Evolutionary conservation across 306 rosid species (phyloP).

Genomic region (Abrus precatorius): DNA sequence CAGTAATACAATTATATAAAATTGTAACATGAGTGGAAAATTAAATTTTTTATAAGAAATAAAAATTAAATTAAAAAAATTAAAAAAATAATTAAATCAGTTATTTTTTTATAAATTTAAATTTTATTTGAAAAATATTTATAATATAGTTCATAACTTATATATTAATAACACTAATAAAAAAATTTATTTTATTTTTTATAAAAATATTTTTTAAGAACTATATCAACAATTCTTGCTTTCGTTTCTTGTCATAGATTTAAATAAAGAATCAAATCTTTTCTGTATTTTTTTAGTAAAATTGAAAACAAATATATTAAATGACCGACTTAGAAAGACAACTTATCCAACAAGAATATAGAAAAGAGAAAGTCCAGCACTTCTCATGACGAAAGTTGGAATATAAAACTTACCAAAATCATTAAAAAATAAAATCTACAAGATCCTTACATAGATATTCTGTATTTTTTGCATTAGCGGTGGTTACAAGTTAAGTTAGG

Average conservation of each 20-base stretch:
- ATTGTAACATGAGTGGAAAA: too few relatives aligned
- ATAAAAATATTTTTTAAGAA: neutral
- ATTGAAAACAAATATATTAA: conserved; percentile 3
- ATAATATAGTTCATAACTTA: too few relatives aligned
- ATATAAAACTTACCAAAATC: neutral
- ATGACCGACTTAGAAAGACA: neutral
- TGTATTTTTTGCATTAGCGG: neutral
- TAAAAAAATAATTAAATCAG: too few relatives aligned
- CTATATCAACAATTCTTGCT: neutral
- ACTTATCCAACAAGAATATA: conserved; percentile 24
- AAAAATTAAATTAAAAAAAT: too few relatives aligned
- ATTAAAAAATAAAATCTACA: neutral
- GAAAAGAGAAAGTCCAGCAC: neutral
- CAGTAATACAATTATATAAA: too few relatives aligned
- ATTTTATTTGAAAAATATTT: too few relatives aligned
- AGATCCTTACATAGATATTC: neutral
- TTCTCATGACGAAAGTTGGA: conserved; percentile 8
- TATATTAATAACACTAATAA: too few relatives aligned
- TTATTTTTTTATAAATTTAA: too few relatives aligned
- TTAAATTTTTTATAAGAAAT: too few relatives aligned
- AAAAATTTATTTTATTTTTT: too few relatives aligned
- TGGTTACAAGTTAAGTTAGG: neutral
- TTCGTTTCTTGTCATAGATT: neutral
- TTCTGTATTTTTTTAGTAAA: neutral
- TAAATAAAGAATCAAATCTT: conserved; percentile 8